Percentiles rank a stretch among this genome's conserved stretches.
Conservation (phyloP, 768 basidiomycete species). For the Trametes cubensis region DNA sequence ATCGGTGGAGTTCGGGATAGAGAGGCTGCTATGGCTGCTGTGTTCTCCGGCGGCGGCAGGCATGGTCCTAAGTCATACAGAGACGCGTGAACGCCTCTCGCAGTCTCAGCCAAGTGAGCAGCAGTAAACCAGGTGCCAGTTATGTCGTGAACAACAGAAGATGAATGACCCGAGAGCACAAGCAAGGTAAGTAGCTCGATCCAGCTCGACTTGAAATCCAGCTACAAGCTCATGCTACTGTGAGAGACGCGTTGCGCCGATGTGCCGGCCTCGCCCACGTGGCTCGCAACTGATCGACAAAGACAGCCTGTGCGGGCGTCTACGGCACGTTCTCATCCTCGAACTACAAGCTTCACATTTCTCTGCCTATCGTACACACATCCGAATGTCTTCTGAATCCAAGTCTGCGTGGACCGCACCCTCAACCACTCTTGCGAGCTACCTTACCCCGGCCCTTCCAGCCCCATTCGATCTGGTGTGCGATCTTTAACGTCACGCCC, state of each 20-base stretch:
- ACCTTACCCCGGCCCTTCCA: constrained; percentile 41
- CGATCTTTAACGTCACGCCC: constrained; percentile 47
- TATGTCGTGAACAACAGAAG: not conserved
- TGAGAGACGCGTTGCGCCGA: constrained; percentile 12
- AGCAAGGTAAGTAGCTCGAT: too few species aligned
- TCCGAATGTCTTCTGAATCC: not conserved
- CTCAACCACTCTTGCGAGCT: constrained; percentile 7
- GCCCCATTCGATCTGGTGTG: constrained; percentile 60
- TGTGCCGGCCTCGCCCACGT: constrained; percentile 10
- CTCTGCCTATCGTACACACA: too few species aligned
- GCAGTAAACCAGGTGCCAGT: not conserved
- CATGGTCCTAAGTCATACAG: not conserved
- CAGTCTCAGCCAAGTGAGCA: not conserved
- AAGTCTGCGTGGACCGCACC: not conserved
- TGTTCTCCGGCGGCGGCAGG: constrained; percentile 6
- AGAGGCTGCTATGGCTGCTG: constrained; percentile 10
- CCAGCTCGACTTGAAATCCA: too few species aligned
- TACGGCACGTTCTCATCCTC: too few species aligned
- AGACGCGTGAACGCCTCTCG: not conserved
- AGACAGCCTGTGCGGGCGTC: too few species aligned
- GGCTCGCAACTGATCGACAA: not conserved
- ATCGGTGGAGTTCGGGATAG: constrained; percentile 12
- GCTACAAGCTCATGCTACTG: not conserved
- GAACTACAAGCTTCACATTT: too few species aligned
- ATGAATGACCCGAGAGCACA: not conserved